These are phyloP conservation scores for Juglanconis juglandina DNA, from an alignment of 2,329 filamentous ascomycete genomes.

Conservation along the genomic window DNA sequence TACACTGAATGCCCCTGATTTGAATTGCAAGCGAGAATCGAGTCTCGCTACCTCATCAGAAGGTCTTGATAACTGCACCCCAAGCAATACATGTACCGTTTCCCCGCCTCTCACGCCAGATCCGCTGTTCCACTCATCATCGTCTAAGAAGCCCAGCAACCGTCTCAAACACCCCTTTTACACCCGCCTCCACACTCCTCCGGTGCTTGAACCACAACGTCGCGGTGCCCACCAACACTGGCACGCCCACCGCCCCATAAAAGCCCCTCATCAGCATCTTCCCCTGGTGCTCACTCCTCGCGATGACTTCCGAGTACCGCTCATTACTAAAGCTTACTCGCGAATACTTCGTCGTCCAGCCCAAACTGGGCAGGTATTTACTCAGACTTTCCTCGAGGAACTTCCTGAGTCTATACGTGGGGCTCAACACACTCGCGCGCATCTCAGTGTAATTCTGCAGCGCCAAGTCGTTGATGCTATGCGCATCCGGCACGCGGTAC, in stretches of 20 bases:
- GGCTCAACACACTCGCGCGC: slow-evolving; percentile 78
- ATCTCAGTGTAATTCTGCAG: slow-evolving; percentile 92
- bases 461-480: slow-evolving; percentile 89
- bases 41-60: too few species aligned
- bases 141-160: neutral
- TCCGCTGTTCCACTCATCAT: neutral
- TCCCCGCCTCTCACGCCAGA: neutral
- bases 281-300: slow-evolving; percentile 66
- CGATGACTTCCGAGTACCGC: slow-evolving; percentile 78
- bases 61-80: too few species aligned
- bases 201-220: slow-evolving; percentile 15
- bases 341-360: slow-evolving; percentile 90
- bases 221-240: slow-evolving; percentile 18
- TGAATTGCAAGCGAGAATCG: neutral
- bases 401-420: slow-evolving; percentile 77
- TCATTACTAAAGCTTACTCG: slow-evolving; percentile 92
- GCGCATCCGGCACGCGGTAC: slow-evolving; percentile 71
- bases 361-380: slow-evolving; percentile 69
- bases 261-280: slow-evolving; percentile 51
- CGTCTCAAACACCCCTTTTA: neutral
- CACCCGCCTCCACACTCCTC: slow-evolving; percentile 1
- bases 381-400: slow-evolving; percentile 80
- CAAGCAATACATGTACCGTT: neutral
- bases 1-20: neutral
- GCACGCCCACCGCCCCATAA: slow-evolving; percentile 28